A percentile compares a stretch with the other conserved stretches of the same genome.
Conservation (phyloP, 495 filamentous ascomycete species). For the Chlorociboria aeruginascens region DNA sequence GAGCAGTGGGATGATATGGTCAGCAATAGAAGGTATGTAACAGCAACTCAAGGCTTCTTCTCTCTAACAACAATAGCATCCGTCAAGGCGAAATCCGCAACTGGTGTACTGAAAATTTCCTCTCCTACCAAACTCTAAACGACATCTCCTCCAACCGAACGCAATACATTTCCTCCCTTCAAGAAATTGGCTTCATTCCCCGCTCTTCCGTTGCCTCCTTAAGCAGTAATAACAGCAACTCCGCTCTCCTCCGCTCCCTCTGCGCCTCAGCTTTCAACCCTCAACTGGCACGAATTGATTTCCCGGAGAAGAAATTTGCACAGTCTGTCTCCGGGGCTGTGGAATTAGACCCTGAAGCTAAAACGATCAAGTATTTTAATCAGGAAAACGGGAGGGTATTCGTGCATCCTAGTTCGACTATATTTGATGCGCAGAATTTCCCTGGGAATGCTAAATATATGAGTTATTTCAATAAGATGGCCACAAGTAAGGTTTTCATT, state of each 20-base stretch:
- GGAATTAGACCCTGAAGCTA: conserved; percentile 83
- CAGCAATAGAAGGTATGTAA: conserved; percentile 23
- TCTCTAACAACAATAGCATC: conserved; percentile 21
- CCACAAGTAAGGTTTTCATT: conserved; percentile 79
- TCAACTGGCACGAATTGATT: conserved; percentile 78
- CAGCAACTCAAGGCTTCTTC: background rate
- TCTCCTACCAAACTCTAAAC: conserved; percentile 68
- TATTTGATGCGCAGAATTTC: conserved; percentile 73
- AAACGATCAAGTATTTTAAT: conserved; percentile 83
- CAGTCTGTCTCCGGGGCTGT: conserved; percentile 74
- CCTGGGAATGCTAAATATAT: conserved; percentile 57
- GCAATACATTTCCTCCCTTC: conserved; percentile 76
- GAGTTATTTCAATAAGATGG: conserved; percentile 82
- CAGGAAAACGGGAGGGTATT: conserved; percentile 82
- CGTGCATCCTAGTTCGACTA: conserved; percentile 74
- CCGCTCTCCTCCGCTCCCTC: conserved; percentile 65
- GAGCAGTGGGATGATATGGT: conserved; percentile 64
- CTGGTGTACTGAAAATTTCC: conserved; percentile 82
- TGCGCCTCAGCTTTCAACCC: conserved; percentile 88
- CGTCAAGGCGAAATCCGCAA: conserved; percentile 51
- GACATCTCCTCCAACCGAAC: conserved; percentile 79
- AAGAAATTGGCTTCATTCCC: conserved; percentile 72
- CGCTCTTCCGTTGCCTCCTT: conserved; percentile 13
- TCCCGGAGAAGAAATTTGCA: conserved; percentile 92
- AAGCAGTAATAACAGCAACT: conserved; percentile 35